phyloP scores from a whole-genome alignment of 2,329 filamentous ascomycete species.

The Alternaria conjuncta region DNA sequence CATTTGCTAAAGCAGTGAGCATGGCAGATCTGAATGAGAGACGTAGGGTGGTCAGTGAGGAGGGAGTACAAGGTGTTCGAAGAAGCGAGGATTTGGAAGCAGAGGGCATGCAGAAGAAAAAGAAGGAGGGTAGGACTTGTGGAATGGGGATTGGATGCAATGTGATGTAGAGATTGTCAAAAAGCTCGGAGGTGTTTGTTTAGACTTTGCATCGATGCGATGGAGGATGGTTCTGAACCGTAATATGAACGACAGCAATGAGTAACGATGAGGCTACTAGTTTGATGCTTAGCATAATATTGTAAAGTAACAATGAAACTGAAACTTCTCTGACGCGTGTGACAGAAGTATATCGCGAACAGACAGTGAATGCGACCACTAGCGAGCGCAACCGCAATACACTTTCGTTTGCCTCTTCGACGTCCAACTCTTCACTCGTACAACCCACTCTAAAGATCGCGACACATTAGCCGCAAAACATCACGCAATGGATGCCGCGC shows the following conservation, averaged over 20 bases:
- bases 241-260: neutral
- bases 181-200: neutral
- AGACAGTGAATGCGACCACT: neutral
- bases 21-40: slow-evolving; percentile 23
- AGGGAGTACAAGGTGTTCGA: neutral
- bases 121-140: neutral
- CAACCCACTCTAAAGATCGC: neutral
- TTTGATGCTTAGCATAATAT: neutral
- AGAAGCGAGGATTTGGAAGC: neutral
- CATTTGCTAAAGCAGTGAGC: slow-evolving; percentile 24
- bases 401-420: neutral
- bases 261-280: neutral
- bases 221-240: neutral
- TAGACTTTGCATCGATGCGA: neutral
- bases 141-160: slow-evolving; percentile 8
- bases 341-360: neutral
- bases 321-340: neutral
- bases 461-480: neutral
- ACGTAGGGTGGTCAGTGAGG: slow-evolving; percentile 22
- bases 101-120: neutral
- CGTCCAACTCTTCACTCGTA: neutral
- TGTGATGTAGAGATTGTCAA: slow-evolving; percentile 22
- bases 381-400: neutral
- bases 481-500: neutral
- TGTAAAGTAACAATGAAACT: neutral